Base-by-base conservation (phyloP, 257 asterid genomes). In the Nicotiana tomentosiformis region DNA sequence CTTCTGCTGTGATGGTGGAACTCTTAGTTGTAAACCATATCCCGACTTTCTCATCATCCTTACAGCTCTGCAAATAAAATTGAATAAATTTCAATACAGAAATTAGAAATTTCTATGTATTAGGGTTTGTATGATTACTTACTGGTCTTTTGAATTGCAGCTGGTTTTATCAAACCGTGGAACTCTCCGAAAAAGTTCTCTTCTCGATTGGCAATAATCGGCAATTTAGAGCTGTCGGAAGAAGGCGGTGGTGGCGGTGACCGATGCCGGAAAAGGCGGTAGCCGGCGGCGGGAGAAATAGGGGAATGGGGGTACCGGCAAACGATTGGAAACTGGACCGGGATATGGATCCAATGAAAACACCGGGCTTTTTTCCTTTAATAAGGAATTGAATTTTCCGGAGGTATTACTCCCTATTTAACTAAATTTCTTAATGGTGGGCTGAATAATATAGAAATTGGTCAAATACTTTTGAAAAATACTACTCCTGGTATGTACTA, bases 11-110 rank as follows among this genome's bases (percentile, higher is more conserved):
- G 84, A 72, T 0, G 93, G 92, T 72, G 88, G 93, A 66, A 87
- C 98, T 90, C 98, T 90, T 78, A 95, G 95, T 14, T 95, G 98
- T 77, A 95, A 90, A 1, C 98, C 98, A 11, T 90, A 95, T 61
- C 90, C 94, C 66, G 93, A 92, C 91, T 86, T 92, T 15, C 83
- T 67, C 37, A 20, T 62, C 69, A 64, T 39, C 49, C 49, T 43
- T 43, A 39, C 43, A 39, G 2, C 46, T 39, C 12, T 43, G 51
- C 51, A 43, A 8, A 8, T 43, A 43, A 43, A 43, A 0, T 43
- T 43, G 51, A 43, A 43, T 43, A 43, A 43, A 69, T 69, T 0
- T n/a, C 35, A 43, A 70, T 70, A 20, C n/a, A 20, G 32, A 4
- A 61, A 43, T 2, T 9, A 43, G 12, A 43, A 43, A 43, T 43